Conservation (phyloP, 2,329 filamentous ascomycete genomes). For the Nothophoma quercina region DNA sequence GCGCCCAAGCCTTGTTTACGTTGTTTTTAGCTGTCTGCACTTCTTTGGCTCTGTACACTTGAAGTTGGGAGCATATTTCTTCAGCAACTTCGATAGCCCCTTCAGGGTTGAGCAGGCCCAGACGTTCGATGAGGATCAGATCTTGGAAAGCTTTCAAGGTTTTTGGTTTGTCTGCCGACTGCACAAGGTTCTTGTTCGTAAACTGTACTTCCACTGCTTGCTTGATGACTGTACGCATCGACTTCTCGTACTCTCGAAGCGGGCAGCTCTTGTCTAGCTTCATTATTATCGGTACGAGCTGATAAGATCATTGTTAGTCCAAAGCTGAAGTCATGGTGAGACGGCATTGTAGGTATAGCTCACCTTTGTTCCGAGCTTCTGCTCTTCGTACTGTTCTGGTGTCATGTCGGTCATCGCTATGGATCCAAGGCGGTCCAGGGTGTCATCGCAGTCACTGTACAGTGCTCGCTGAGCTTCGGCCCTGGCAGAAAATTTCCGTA, state of each 20-base stretch:
- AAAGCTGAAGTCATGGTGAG: not conserved
- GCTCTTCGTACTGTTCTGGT: not conserved
- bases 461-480: slow-evolving; percentile 1
- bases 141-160: not conserved
- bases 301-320: too few relatives aligned
- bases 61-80: slow-evolving; percentile 4
- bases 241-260: not conserved
- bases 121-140: not conserved
- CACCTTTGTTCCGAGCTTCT: not conserved
- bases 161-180: not conserved
- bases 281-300: not conserved
- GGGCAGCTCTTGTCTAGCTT: not conserved
- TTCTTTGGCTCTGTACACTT: slow-evolving; percentile 19
- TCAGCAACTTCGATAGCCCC: slow-evolving; percentile 16
- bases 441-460: slow-evolving; percentile 1
- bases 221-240: not conserved
- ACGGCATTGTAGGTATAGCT: not conserved
- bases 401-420: not conserved
- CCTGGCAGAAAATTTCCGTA: not conserved
- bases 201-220: slow-evolving; percentile 6
- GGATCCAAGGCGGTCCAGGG: not conserved
- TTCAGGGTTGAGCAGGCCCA: slow-evolving; percentile 19
- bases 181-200: slow-evolving; percentile 7
- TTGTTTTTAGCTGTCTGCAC: slow-evolving; percentile 5
- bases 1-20: slow-evolving; percentile 23